Conservation (phyloP, 176 grass and related monocot species). For the Triticum turgidum region DNA sequence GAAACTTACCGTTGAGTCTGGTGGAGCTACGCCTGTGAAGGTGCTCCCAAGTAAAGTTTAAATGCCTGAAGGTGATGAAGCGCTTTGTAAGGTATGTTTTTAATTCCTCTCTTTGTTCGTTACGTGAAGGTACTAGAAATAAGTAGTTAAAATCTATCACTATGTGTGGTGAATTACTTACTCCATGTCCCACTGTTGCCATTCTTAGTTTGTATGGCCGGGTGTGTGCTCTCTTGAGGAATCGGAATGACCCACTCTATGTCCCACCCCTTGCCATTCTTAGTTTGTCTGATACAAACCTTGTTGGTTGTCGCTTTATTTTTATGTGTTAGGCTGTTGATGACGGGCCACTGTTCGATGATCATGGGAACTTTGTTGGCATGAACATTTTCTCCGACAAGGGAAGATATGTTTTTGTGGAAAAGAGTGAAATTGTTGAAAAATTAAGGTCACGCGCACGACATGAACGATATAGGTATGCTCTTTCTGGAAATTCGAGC, state of each 20-base stretch:
- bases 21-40: too few relatives aligned
- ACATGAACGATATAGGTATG: neutral
- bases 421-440: neutral
- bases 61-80: too few relatives aligned
- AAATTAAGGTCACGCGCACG: neutral
- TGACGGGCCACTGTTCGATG: neutral
- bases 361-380: neutral
- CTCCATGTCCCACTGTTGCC: neutral
- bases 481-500: neutral
- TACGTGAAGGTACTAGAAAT: too few relatives aligned
- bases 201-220: neutral
- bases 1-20: too few relatives aligned
- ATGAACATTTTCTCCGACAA: neutral
- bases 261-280: neutral
- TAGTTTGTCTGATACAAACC: neutral
- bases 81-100: too few relatives aligned
- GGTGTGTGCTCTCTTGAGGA: neutral
- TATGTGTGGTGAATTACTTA: neutral
- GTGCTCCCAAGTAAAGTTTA: too few relatives aligned
- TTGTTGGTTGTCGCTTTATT: neutral
- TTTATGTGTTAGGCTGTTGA: neutral
- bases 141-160: neutral
- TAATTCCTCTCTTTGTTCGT: too few relatives aligned
- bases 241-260: neutral
- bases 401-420: neutral